Evolutionary conservation across 495 filamentous ascomycete species (phyloP).

Genomic region (Glutinoglossum americanum): DNA sequence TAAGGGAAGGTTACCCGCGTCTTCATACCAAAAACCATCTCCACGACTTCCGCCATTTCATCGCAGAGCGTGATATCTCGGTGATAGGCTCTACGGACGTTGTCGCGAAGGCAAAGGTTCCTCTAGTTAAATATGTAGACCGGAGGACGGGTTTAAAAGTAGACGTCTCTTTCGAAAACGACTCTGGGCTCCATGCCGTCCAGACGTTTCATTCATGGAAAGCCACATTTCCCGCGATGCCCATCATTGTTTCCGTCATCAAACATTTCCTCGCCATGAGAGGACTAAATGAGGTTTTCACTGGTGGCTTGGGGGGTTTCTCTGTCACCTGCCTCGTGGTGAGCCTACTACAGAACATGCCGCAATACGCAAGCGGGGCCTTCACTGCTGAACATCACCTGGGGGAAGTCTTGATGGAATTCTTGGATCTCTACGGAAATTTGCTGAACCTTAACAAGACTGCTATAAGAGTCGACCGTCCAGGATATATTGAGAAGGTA

Average conservation of each 20-base stretch:
- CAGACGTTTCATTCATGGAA: constrained; percentile 65
- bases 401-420: constrained; percentile 60
- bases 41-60: constrained; percentile 24
- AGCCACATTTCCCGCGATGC: constrained; percentile 56
- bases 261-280: constrained; percentile 86
- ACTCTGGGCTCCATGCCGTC: constrained; percentile 55
- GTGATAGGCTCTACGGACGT: constrained; percentile 31
- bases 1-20: constrained; percentile 14
- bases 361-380: constrained; percentile 34
- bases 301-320: constrained; percentile 86
- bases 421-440: constrained; percentile 75
- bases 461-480: constrained; percentile 55
- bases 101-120: constrained; percentile 61
- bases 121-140: constrained; percentile 81
- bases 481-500: constrained; percentile 53
- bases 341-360: constrained; percentile 58
- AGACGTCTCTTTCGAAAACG: constrained; percentile 88
- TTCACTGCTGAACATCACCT: constrained; percentile 40
- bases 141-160: constrained; percentile 48
- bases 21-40: constrained; percentile 10
- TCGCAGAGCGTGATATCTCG: constrained; percentile 29
- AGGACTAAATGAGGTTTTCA: constrained; percentile 70
- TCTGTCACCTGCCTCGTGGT: constrained; percentile 85
- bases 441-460: constrained; percentile 40
- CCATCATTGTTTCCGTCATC: constrained; percentile 57